Conservation (phyloP, 1,139 yeast species). For the Geotrichum bryndzae region DNA sequence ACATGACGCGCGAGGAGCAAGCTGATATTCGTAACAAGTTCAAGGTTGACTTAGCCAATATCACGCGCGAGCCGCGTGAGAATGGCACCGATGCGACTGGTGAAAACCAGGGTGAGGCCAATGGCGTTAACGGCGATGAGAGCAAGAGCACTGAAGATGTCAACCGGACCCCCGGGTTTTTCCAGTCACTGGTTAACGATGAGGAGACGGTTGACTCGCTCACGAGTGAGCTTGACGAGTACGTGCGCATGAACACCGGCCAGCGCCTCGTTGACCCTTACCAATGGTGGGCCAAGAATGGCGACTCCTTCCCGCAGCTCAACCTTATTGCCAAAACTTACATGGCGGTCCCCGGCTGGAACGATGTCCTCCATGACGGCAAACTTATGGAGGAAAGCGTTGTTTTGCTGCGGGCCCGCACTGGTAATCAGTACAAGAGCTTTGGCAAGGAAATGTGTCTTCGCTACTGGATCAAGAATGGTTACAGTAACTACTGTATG, state of each 20-base stretch:
- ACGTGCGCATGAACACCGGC: conserved; percentile 14
- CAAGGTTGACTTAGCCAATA: conserved; percentile 8
- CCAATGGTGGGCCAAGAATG: conserved; percentile 18
- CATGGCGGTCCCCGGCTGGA: conserved; percentile 20
- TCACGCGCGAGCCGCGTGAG: conserved; percentile 8
- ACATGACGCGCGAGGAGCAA: conserved; percentile 15
- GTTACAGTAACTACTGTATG: conserved; percentile 14
- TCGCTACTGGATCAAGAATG: conserved; percentile 17
- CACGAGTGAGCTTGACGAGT: conserved; percentile 15
- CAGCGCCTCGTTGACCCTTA: conserved; percentile 18
- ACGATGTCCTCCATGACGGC: conserved; percentile 18
- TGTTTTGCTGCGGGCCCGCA: conserved; percentile 14
- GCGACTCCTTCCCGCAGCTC: conserved; percentile 16
- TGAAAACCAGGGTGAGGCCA: background rate
- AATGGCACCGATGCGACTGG: background rate
- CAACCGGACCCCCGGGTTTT: conserved; percentile 15
- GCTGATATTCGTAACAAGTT: conserved; percentile 12
- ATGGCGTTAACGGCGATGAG: background rate
- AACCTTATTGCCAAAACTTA: conserved; percentile 14
- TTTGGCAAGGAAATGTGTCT: conserved; percentile 18
- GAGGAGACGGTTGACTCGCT: conserved; percentile 15
- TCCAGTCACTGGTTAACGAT: conserved; percentile 17
- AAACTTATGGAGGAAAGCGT: conserved; percentile 18
- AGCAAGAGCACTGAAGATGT: background rate
- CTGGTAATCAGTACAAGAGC: conserved; percentile 14